Evolutionary conservation across 2,329 filamentous ascomycete species (phyloP), one percentile per base, ranked within the genome.

Genomic region (Cladophialophora bantiana): DNA sequence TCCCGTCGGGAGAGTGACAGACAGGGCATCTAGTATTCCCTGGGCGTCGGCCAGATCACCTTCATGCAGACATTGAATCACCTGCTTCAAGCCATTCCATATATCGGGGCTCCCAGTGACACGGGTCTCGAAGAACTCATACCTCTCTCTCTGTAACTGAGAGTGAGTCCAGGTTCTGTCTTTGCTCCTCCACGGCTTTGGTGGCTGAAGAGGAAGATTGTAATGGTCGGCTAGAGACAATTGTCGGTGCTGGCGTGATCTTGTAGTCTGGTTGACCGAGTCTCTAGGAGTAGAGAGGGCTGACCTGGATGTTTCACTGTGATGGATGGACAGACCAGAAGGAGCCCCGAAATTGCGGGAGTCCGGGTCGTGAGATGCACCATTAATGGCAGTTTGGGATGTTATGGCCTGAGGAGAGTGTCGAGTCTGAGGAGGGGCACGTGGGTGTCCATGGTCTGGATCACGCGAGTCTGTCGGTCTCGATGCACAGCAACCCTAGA

Each of bases 121-220:
- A 55, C 93, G 84, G 1, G 94, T 97, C 68, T 97, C 93, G 78
- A 96, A 98, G 83, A 96, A 97, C 68, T 93, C 93, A 57, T 80
- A 81, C 57, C 94, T 86, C 79, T 97, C 92, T 36, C 83, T 84
- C 66, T 88, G 86, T 1, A 97, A 82, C 61, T 89, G 82, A 15
- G 79, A 75, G n/a, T 85, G 87, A 0, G 91, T 93, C 91, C 91
- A 96, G 15, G 81, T 78, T 20, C 86, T 86, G 61, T 84, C 83
- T 68, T 84, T 85, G 64, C 89, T 87, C 12, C 81, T 81, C 90
- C 90, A 93, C 20, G 66, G 34, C 62, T 84, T 79, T 72, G 91
- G 89, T 0, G 83, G 83, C 53, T 85, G 85, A 45, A 94, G 81
- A 0, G 90, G 89, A 72, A 86, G 86, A 74, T 92, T 91, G 75